phyloP scores from a whole-genome alignment of 129 eudicot genomes.

The Flaveria brownii region DNA sequence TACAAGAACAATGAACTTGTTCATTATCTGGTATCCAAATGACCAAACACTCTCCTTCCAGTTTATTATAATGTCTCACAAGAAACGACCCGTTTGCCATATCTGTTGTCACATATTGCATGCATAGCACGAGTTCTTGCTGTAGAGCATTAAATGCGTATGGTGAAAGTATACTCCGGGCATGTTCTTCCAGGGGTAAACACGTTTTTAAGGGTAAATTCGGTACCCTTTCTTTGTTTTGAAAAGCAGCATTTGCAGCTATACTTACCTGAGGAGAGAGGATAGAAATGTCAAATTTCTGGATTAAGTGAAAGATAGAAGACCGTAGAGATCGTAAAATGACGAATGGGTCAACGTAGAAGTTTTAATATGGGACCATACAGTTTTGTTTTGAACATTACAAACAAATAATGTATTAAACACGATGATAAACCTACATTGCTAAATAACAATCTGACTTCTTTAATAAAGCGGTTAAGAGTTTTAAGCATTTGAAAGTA shows the following conservation, averaged over 20 bases:
- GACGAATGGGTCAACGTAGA: background rate
- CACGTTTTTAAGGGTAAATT: slow-evolving; percentile 55
- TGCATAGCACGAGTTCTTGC: slow-evolving; percentile 60
- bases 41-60: slow-evolving; percentile 66
- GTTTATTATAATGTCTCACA: slow-evolving; percentile 64
- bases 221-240: slow-evolving; percentile 39
- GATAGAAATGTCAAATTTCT: slow-evolving; percentile 16
- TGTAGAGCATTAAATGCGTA: slow-evolving; percentile 63
- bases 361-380: background rate
- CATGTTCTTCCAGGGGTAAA: slow-evolving; percentile 80
- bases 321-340: background rate
- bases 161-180: slow-evolving; percentile 61
- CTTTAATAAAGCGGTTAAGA: background rate
- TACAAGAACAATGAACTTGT: slow-evolving; percentile 77
- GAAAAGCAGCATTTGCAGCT: slow-evolving; percentile 43
- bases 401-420: background rate
- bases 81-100: slow-evolving; percentile 71
- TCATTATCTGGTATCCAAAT: slow-evolving; percentile 72
- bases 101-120: slow-evolving; percentile 66
- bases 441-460: background rate
- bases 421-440: background rate
- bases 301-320: background rate
- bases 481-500: background rate
- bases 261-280: slow-evolving; percentile 38
- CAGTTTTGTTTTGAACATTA: background rate